Evolutionary conservation across 495 filamentous ascomycete species (phyloP).

Genomic region (Bathelium albidoporum): DNA sequence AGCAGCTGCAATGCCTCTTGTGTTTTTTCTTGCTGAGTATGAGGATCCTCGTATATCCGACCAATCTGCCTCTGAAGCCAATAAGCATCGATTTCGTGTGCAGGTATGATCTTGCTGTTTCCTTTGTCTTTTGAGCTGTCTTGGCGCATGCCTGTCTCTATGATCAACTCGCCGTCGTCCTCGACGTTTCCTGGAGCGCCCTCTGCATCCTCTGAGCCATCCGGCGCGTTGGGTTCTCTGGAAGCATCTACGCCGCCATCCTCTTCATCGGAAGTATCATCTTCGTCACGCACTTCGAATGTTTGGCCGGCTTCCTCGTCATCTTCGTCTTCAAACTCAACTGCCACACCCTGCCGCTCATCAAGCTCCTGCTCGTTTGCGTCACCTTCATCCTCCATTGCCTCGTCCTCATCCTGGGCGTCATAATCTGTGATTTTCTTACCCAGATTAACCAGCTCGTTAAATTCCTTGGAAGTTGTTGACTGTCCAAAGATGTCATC

Average conservation of each 20-base stretch:
- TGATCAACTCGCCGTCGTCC: slow-evolving; percentile 54
- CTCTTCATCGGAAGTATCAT: slow-evolving; percentile 60
- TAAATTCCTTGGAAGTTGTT: slow-evolving; percentile 85
- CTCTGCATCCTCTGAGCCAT: slow-evolving; percentile 37
- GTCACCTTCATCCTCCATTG: slow-evolving; percentile 52
- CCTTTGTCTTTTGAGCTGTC: slow-evolving; percentile 34
- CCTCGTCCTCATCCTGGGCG: slow-evolving; percentile 90
- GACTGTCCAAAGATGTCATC: slow-evolving; percentile 80
- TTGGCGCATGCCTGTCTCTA: slow-evolving; percentile 50
- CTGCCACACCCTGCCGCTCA: slow-evolving; percentile 90
- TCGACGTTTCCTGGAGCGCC: slow-evolving; percentile 38
- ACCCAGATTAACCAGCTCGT: slow-evolving; percentile 88
- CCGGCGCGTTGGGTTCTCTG: slow-evolving; percentile 21
- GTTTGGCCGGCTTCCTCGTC: slow-evolving; percentile 69
- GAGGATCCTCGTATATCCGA: slow-evolving; percentile 74
- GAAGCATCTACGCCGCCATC: slow-evolving; percentile 15
- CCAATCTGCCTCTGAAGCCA: slow-evolving; percentile 95
- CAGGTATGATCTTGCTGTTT: slow-evolving; percentile 57
- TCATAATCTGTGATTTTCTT: slow-evolving; percentile 99
- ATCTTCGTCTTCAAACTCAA: slow-evolving; percentile 89
- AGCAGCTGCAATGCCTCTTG: slow-evolving; percentile 70
- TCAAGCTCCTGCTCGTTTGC: slow-evolving; percentile 67
- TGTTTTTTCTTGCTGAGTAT: slow-evolving; percentile 83
- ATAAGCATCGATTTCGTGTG: slow-evolving; percentile 88
- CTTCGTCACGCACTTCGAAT: slow-evolving; percentile 73